phyloP scores from a whole-genome alignment of 1,139 yeast genomes.

The Candida sp. region DNA sequence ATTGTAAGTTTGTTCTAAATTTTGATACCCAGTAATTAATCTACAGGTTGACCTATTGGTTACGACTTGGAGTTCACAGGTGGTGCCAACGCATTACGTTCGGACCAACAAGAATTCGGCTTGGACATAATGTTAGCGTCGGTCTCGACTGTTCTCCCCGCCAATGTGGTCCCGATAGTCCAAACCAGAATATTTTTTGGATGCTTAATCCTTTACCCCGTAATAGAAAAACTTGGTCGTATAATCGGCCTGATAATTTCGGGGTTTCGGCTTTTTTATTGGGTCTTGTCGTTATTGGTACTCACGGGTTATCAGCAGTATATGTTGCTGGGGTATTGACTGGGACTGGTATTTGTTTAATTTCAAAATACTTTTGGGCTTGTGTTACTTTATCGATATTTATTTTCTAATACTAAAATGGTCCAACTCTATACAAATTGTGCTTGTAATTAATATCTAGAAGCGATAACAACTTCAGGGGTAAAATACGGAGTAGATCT shows the following conservation, averaged over 20 bases:
- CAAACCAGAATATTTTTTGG: slow-evolving; percentile 37
- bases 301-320: slow-evolving; percentile 26
- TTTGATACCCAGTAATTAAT: too few relatives aligned
- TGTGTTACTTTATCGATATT: too few relatives aligned
- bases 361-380: too few relatives aligned
- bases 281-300: slow-evolving; percentile 35
- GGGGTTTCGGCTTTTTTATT: slow-evolving; percentile 34
- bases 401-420: too few relatives aligned
- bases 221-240: slow-evolving; percentile 24
- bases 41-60: too few relatives aligned
- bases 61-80: slow-evolving; percentile 35
- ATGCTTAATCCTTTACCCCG: slow-evolving; percentile 23
- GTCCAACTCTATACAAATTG: too few relatives aligned
- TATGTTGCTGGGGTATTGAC: slow-evolving; percentile 35
- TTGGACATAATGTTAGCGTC: slow-evolving; percentile 15
- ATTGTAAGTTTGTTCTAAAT: too few relatives aligned
- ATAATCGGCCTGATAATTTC: slow-evolving; percentile 22
- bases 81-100: slow-evolving; percentile 24
- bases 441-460: too few relatives aligned
- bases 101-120: slow-evolving; percentile 25
- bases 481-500: too few relatives aligned
- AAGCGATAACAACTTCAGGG: too few relatives aligned
- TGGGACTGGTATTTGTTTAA: slow-evolving; percentile 34
- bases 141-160: slow-evolving; percentile 12
- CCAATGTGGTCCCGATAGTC: slow-evolving; percentile 31